Conservation (phyloP, 805 yeast species). For the Blastobotrys parvus region DNA sequence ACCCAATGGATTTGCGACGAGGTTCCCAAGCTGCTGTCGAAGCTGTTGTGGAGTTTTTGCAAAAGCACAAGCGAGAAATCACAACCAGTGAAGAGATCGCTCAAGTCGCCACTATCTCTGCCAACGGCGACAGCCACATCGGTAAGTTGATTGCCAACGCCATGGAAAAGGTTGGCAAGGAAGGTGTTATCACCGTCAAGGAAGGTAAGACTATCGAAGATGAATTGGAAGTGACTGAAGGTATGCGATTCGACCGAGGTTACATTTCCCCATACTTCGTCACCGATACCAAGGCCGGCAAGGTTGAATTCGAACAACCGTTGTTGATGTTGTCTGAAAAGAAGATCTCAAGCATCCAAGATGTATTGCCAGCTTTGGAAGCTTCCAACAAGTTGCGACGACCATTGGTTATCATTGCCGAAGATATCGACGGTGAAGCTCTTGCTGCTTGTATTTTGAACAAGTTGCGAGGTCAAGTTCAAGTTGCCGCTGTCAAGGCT, state of each 20-base stretch:
- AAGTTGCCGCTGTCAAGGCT: conserved; percentile 94
- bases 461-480: conserved; percentile 97
- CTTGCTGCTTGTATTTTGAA: conserved; percentile 95
- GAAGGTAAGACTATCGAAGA: conserved; percentile 97
- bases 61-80: conserved; percentile 81
- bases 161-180: conserved; percentile 98
- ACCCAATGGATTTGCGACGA: conserved; percentile 96
- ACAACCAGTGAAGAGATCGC: conserved; percentile 93
- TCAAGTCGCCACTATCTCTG: conserved; percentile 96
- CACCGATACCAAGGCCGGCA: conserved; percentile 84
- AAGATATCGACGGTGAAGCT: conserved; percentile 97
- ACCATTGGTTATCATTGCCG: conserved; percentile 88
- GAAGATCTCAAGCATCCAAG: conserved; percentile 84
- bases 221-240: conserved; percentile 94
- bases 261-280: conserved; percentile 94
- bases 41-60: conserved; percentile 79
- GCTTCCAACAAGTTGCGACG: conserved; percentile 87
- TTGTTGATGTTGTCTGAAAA: conserved; percentile 81
- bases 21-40: conserved; percentile 97
- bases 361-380: conserved; percentile 87
- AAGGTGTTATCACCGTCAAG: conserved; percentile 96
- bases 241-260: conserved; percentile 98
- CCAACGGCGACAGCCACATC: conserved; percentile 90
- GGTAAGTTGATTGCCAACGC: conserved; percentile 89
- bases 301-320: conserved; percentile 94